phyloP scores from a whole-genome alignment of 306 rosid genomes.

The Lathyrus oleraceus region DNA sequence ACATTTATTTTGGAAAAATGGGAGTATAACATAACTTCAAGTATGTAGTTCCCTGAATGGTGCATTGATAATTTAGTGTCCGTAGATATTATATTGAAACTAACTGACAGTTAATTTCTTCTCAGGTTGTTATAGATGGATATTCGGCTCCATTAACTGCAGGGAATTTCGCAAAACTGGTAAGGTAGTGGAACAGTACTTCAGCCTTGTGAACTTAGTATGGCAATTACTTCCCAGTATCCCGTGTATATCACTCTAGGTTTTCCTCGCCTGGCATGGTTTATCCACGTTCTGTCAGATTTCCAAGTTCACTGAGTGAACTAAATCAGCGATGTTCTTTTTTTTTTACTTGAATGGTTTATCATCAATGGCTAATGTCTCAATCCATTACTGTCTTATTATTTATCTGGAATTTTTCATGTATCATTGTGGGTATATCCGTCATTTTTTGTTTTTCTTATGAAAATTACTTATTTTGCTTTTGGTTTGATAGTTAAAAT shows the following conservation, averaged over 20 bases:
- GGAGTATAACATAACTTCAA: not conserved
- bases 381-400: not conserved
- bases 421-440: not conserved
- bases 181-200: constrained; percentile 79
- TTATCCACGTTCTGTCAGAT: constrained; percentile 8
- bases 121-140: constrained; percentile 86
- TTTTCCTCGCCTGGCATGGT: constrained; percentile 7
- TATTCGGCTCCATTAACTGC: constrained; percentile 91
- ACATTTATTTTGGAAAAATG: not conserved
- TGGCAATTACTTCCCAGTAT: constrained; percentile 22
- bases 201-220: constrained; percentile 35
- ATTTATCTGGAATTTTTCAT: not conserved
- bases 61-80: constrained; percentile 7
- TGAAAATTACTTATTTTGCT: constrained; percentile 6
- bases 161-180: constrained; percentile 94
- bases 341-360: constrained; percentile 21
- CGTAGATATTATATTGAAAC: not conserved
- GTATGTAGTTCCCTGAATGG: constrained; percentile 14
- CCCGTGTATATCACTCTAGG: constrained; percentile 8
- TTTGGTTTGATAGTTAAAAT: constrained; percentile 20
- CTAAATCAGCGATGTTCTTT: not conserved
- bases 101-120: constrained; percentile 31
- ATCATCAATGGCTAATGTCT: constrained; percentile 21
- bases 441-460: not conserved
- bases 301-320: constrained; percentile 15